These are phyloP conservation scores for Pythium aphanidermatum DNA, from an alignment of 352 stramenopile genomes.

Conservation along the genomic window DNA sequence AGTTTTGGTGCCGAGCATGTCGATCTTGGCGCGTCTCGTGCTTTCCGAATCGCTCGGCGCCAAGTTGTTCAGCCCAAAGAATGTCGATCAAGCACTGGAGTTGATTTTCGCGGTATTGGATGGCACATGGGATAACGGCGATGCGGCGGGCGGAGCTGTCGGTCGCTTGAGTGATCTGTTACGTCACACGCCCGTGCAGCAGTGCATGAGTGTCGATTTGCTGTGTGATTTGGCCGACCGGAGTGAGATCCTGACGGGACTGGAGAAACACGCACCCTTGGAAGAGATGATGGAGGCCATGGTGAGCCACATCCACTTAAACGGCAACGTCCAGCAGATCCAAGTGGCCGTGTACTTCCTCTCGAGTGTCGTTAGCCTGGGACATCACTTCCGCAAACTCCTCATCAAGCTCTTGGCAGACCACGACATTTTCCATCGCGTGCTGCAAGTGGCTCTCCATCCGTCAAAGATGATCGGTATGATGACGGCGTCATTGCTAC, in stretches of 20 bases:
- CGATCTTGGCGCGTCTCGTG: slow-evolving; percentile 67
- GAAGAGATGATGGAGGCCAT: slow-evolving; percentile 38
- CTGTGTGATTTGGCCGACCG: slow-evolving; percentile 57
- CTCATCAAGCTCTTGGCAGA: slow-evolving; percentile 44
- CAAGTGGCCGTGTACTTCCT: slow-evolving; percentile 59
- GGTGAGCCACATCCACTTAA: slow-evolving; percentile 59
- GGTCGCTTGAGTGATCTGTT: slow-evolving; percentile 15
- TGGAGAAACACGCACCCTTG: slow-evolving; percentile 55
- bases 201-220: slow-evolving; percentile 59
- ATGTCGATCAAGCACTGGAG: slow-evolving; percentile 65
- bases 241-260: slow-evolving; percentile 37
- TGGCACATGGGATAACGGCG: slow-evolving; percentile 35
- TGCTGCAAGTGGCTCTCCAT: slow-evolving; percentile 64
- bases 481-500: slow-evolving; percentile 39
- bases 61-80: slow-evolving; percentile 81
- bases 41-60: slow-evolving; percentile 63
- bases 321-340: slow-evolving; percentile 53
- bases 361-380: slow-evolving; percentile 38
- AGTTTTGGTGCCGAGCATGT: slow-evolving; percentile 77
- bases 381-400: slow-evolving; percentile 57
- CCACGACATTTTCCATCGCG: slow-evolving; percentile 53
- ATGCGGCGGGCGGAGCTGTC: slow-evolving; percentile 19
- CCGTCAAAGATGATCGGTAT: slow-evolving; percentile 58
- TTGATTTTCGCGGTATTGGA: slow-evolving; percentile 70
- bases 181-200: slow-evolving; percentile 27